phyloP scores from a whole-genome alignment of 306 rosid species.

The Acmispon strigosus region DNA sequence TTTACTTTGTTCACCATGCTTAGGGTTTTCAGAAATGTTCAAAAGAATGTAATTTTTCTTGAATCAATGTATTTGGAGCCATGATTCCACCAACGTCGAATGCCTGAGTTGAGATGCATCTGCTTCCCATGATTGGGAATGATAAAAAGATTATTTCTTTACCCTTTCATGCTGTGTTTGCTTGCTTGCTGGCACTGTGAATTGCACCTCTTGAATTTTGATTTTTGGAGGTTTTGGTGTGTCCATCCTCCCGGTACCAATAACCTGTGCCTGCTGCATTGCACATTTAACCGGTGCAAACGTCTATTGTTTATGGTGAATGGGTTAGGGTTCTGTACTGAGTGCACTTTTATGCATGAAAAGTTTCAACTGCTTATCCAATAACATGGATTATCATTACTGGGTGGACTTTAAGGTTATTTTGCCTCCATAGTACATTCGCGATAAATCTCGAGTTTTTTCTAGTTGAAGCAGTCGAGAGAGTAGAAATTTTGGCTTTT shows the following conservation, averaged over 20 bases:
- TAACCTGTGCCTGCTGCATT: not conserved
- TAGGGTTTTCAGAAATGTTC: constrained; percentile 5
- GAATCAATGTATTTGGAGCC: not conserved
- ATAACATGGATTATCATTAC: not conserved
- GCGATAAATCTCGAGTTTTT: not conserved
- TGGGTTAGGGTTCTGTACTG: not conserved
- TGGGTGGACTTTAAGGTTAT: not conserved
- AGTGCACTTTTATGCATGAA: not conserved
- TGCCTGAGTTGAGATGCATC: not conserved
- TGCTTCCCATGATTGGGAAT: constrained; percentile 9
- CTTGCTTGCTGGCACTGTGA: not conserved
- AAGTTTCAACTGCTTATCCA: not conserved
- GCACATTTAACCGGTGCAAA: not conserved
- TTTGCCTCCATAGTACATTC: not conserved
- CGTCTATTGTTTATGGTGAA: not conserved
- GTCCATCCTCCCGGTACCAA: not conserved
- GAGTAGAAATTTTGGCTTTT: not conserved
- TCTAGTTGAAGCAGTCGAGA: not conserved
- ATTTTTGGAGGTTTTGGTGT: constrained; percentile 6
- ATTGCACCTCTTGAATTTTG: not conserved
- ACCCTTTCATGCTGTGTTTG: not conserved
- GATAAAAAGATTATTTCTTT: not conserved
- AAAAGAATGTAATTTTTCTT: not conserved
- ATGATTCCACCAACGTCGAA: not conserved
- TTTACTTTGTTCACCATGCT: not conserved